Percentiles rank a stretch among this genome's conserved stretches.
Evolutionary conservation across 2,329 filamentous ascomycete species (phyloP).

Genomic region (Stemphylium lycopersici): DNA sequence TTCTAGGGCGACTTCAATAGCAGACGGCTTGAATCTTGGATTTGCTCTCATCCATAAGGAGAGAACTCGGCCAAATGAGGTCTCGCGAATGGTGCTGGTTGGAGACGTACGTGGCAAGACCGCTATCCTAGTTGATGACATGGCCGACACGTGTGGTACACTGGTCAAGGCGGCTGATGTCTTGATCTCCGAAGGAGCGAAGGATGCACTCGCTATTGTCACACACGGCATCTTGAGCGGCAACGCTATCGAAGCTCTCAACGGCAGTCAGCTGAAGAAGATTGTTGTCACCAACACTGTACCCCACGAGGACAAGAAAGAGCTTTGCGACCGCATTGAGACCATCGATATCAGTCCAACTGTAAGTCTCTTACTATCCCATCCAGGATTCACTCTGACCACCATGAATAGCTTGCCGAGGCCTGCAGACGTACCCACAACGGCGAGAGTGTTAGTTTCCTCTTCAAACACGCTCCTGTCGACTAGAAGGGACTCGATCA

Average conservation of each 20-base stretch:
- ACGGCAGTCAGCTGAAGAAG: slow-evolving; percentile 75
- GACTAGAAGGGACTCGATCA: slow-evolving; percentile 35
- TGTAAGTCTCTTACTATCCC: slow-evolving; percentile 42
- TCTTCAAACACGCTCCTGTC: slow-evolving; percentile 70
- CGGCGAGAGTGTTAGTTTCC: slow-evolving; percentile 70
- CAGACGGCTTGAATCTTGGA: slow-evolving; percentile 84
- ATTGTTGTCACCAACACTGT: slow-evolving; percentile 93
- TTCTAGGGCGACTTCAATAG: slow-evolving; percentile 81
- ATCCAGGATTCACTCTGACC: slow-evolving; percentile 18
- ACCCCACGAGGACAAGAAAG: slow-evolving; percentile 79
- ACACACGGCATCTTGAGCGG: slow-evolving; percentile 92
- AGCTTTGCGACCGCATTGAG: slow-evolving; percentile 77
- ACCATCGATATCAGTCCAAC: slow-evolving; percentile 93
- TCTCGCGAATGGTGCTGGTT: slow-evolving; percentile 93
- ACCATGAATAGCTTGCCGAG: slow-evolving; percentile 62
- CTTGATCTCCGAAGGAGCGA: slow-evolving; percentile 78
- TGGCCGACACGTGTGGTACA: slow-evolving; percentile 95
- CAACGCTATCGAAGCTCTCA: slow-evolving; percentile 84
- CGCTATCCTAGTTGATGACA: slow-evolving; percentile 95
- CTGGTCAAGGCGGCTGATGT: slow-evolving; percentile 87
- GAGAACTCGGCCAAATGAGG: slow-evolving; percentile 86
- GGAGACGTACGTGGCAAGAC: slow-evolving; percentile 90
- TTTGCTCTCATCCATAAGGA: slow-evolving; percentile 98
- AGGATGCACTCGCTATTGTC: slow-evolving; percentile 90
- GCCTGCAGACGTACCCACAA: slow-evolving; percentile 76